A percentile compares a stretch with the other conserved stretches of the same genome.
phyloP scores from a whole-genome alignment of 257 asterid genomes.

The Scutellaria baicalensis region DNA sequence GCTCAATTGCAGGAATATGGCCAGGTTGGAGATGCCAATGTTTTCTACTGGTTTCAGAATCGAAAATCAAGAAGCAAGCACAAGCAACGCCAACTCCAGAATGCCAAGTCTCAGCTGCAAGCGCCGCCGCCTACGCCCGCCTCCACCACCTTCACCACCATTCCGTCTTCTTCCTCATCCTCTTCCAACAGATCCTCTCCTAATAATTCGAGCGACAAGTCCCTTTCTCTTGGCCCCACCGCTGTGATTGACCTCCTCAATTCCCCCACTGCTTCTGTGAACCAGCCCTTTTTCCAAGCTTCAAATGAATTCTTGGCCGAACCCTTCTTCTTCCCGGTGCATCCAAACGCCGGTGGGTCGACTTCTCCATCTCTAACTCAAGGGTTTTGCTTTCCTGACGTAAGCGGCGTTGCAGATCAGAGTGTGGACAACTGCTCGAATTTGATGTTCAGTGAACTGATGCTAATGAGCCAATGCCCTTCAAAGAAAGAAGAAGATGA shows the following conservation, averaged over 20 bases:
- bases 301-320: conserved; percentile 34
- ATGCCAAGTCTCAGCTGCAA: conserved; percentile 22
- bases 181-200: conserved; percentile 60
- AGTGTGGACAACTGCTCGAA: conserved; percentile 20
- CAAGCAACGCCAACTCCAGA: conserved; percentile 67
- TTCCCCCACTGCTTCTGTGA: conserved; percentile 70
- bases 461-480: conserved; percentile 42
- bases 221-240: conserved; percentile 27
- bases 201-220: conserved; percentile 38
- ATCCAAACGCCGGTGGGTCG: conserved; percentile 20
- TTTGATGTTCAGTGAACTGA: conserved; percentile 40
- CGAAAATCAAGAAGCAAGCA: conserved; percentile 90
- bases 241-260: conserved; percentile 41
- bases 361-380: conserved; percentile 19
- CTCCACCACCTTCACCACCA: background rate
- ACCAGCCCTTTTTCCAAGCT: conserved; percentile 42
- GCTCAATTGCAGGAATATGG: conserved; percentile 83
- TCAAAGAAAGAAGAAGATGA: conserved; percentile 28
- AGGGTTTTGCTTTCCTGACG: conserved; percentile 50
- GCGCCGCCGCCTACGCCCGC: background rate
- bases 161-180: conserved; percentile 37
- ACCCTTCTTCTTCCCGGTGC: conserved; percentile 48
- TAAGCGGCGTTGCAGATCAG: conserved; percentile 11
- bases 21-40: conserved; percentile 94
- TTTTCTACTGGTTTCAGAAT: conserved; percentile 97